Evolutionary conservation across 2,329 filamentous ascomycete genomes (phyloP).

Genomic region (Verticillium dahliae): DNA sequence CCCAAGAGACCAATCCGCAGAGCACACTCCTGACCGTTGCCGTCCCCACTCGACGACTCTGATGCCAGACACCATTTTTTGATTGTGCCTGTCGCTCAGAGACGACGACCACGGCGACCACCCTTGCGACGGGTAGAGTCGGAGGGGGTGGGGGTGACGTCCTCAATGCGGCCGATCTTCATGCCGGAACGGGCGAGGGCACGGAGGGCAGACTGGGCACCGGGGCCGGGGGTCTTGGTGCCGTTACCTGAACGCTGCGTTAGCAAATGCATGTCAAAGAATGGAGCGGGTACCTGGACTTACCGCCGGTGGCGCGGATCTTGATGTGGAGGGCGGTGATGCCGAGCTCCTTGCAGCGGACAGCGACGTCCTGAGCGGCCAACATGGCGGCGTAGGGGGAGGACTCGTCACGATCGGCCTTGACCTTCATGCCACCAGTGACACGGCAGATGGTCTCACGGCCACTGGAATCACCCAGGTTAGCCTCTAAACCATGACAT

Average conservation of each 20-base stretch:
- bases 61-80: not conserved
- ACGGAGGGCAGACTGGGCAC: constrained; percentile 98
- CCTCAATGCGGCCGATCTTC: constrained; percentile 99
- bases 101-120: constrained; percentile 99
- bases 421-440: constrained; percentile 99
- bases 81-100: constrained; percentile 55
- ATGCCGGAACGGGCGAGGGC: constrained; percentile 98
- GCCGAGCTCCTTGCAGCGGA: constrained; percentile 68
- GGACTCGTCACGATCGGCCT: constrained; percentile 99
- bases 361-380: constrained; percentile 96
- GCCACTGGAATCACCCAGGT: constrained; percentile 76
- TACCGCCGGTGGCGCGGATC: constrained; percentile 98
- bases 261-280: not conserved
- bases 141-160: constrained; percentile 97
- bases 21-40: constrained; percentile 23
- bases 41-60: not conserved
- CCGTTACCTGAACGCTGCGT: constrained; percentile 64
- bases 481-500: constrained; percentile 39
- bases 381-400: constrained; percentile 99
- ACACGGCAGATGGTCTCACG: constrained; percentile 99
- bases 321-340: constrained; percentile 98
- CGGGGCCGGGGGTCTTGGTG: constrained; percentile 99
- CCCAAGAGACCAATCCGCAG: constrained; percentile 45
- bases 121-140: constrained; percentile 99
- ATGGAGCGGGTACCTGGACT: constrained; percentile 31